phyloP scores from a whole-genome alignment of 371 early-diverging fungal genomes.

The Mucor velutinosus region DNA sequence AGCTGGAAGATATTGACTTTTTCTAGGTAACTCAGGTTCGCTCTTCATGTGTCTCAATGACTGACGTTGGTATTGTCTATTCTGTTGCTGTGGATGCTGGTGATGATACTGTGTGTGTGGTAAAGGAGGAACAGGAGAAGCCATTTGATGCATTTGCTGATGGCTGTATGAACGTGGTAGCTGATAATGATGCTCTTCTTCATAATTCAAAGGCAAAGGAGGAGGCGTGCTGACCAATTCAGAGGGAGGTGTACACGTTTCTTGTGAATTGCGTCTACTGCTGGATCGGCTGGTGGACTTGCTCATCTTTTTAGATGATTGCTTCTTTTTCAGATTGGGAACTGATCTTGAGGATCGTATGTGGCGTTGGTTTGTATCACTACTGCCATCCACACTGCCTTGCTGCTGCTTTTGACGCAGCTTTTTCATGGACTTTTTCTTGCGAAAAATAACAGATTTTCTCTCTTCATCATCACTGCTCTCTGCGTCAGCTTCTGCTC shows the following conservation, averaged over 20 bases:
- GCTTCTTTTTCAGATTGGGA: slow-evolving; percentile 42
- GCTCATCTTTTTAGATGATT: slow-evolving; percentile 14
- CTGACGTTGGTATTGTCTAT: slow-evolving; percentile 8
- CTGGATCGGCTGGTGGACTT: slow-evolving; percentile 11
- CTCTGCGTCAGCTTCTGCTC: slow-evolving; percentile 15
- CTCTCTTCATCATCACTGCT: slow-evolving; percentile 18
- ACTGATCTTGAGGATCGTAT: slow-evolving; percentile 34
- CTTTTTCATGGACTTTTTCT: slow-evolving; percentile 15
- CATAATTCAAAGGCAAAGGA: slow-evolving; percentile 2
- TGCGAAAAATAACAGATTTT: not conserved
- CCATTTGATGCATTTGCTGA: not conserved
- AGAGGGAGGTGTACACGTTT: slow-evolving; percentile 11
- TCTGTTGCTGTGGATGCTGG: slow-evolving; percentile 3
- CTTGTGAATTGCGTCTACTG: slow-evolving; percentile 21
- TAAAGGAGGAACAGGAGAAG: too few relatives aligned
- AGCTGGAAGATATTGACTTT: slow-evolving; percentile 18
- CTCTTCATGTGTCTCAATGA: slow-evolving; percentile 37
- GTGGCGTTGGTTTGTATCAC: not conserved
- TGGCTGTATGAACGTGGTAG: slow-evolving; percentile 14
- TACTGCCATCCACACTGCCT: not conserved
- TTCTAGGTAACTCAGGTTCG: slow-evolving; percentile 34
- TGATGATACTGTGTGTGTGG: slow-evolving; percentile 9
- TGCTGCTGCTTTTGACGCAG: slow-evolving; percentile 10
- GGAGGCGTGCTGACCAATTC: slow-evolving; percentile 6
- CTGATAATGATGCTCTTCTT: slow-evolving; percentile 7